Evolutionary conservation across 371 early-diverging fungal genomes (phyloP), one percentile per base, ranked within the genome.

Genomic region (Gilbertella persicaria): DNA sequence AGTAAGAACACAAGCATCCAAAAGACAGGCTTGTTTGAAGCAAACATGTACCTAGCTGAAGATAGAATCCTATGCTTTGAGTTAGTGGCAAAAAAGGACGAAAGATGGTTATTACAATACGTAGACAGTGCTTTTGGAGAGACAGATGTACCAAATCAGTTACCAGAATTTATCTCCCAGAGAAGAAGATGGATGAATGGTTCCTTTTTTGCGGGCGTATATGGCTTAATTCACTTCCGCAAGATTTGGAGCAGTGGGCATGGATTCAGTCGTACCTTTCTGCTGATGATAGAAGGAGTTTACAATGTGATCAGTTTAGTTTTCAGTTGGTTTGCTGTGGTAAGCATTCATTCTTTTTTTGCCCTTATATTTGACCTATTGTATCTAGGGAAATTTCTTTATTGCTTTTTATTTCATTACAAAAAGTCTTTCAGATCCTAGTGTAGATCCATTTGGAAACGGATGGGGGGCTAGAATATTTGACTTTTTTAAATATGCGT

Each of bases 171-270:
- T 52, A 87, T 94, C 20, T 86, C 89, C 0, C 95, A 94, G 64
- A 79, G 95, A 53, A 84, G 95, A 53, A 83, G 95, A 38, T 94
- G 95, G 95, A 69, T 92, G 36, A 94, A 94, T 75, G 95, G 95
- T 0, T 84, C 86, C 3, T 89, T 90, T 73, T 88, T 88, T 63
- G 82, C 85, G 5, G 79, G 78, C 5, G 75, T 86, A 13, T 86
- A 85, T 64, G 79, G 82, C 2, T 51, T 79, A 6, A 76, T 73
- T 29, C 74, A 84, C 45, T 80, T 74, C 40, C 62, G 59, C n/a
- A 65, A 71, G 42, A 76, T 85, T 21, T 86, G 82, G 78, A 72
- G 83, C 17, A 84, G 86, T 3, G 72, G 76, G 12, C 91, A 90
- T 53, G 71, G 75, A 33, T 57, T 79, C 33, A 61, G 76, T 53